phyloP scores from a whole-genome alignment of 179 eudicot species.

The Silene coronaria region DNA sequence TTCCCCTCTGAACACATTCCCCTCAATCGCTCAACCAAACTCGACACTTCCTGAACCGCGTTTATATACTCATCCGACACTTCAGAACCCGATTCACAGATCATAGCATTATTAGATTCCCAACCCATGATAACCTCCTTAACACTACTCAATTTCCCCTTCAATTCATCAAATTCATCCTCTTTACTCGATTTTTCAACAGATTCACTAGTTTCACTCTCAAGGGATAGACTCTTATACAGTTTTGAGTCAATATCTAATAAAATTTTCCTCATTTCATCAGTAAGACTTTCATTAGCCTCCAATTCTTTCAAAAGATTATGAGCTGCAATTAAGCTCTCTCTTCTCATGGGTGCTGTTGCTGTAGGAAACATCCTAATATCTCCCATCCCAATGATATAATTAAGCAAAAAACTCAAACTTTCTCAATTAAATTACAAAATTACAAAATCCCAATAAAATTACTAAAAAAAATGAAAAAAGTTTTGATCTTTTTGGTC shows the following conservation, averaged over 20 bases:
- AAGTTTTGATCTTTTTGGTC: constrained; percentile 9
- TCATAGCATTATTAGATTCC: constrained; percentile 45
- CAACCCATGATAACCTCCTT: constrained; percentile 43
- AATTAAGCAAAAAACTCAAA: not conserved
- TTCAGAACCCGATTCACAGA: constrained; percentile 48
- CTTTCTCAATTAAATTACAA: not conserved
- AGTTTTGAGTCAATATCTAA: constrained; percentile 49
- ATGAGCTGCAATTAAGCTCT: constrained; percentile 42
- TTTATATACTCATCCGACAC: constrained; percentile 39
- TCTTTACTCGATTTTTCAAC: constrained; percentile 22
- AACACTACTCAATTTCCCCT: constrained; percentile 34
- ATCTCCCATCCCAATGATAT: constrained; percentile 19
- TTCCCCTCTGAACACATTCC: constrained; percentile 27
- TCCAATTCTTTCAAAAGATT: constrained; percentile 50
- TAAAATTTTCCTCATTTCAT: constrained; percentile 37
- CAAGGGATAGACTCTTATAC: constrained; percentile 29
- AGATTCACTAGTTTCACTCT: constrained; percentile 25
- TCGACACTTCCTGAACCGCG: constrained; percentile 53
- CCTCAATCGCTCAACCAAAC: constrained; percentile 31
- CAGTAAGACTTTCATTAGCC: constrained; percentile 39
- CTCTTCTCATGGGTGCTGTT: constrained; percentile 24
- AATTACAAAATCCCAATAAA: not conserved
- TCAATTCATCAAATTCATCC: constrained; percentile 22
- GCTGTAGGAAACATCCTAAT: constrained; percentile 25
- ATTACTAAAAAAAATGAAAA: not conserved